Conservation (phyloP, 371 early-diverging fungal genomes). For the Apophysomyces elegans region DNA sequence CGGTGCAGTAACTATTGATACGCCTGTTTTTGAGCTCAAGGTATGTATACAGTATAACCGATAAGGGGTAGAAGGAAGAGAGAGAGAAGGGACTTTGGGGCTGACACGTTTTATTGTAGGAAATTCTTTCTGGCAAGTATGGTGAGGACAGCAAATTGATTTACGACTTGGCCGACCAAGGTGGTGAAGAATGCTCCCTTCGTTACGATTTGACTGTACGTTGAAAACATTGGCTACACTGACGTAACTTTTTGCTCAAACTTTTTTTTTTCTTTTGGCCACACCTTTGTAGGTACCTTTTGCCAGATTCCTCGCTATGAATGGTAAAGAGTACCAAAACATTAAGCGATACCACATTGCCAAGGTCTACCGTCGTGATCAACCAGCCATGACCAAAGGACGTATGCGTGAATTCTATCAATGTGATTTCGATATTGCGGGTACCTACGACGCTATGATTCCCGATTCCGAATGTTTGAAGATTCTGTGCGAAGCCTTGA, state of each 20-base stretch:
- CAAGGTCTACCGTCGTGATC: constrained; percentile 99
- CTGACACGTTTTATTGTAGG: constrained; percentile 27
- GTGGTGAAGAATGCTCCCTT: constrained; percentile 97
- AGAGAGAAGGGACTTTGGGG: neutral
- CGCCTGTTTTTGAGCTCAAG: constrained; percentile 99
- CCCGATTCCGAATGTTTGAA: constrained; percentile 96
- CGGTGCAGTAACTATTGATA: constrained; percentile 99
- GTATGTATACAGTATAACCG: neutral
- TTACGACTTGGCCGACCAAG: constrained; percentile 98
- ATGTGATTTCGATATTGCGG: constrained; percentile 99
- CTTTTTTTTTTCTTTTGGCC: too few species aligned
- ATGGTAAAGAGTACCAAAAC: constrained; percentile 78
- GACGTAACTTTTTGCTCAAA: too few species aligned
- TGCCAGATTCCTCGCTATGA: constrained; percentile 96
- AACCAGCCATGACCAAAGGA: constrained; percentile 99
- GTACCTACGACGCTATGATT: constrained; percentile 93
- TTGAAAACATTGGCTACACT: neutral
- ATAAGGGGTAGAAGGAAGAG: too few species aligned
- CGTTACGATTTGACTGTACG: constrained; percentile 97
- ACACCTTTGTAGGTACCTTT: constrained; percentile 75
- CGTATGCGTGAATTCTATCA: constrained; percentile 99
- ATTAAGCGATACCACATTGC: constrained; percentile 99
- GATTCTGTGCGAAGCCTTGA: constrained; percentile 83
- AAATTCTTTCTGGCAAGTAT: constrained; percentile 97
- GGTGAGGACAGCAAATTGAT: constrained; percentile 99